phyloP scores from a whole-genome alignment of 192 early-diverging fungal species.

The Coemansia sp. region DNA sequence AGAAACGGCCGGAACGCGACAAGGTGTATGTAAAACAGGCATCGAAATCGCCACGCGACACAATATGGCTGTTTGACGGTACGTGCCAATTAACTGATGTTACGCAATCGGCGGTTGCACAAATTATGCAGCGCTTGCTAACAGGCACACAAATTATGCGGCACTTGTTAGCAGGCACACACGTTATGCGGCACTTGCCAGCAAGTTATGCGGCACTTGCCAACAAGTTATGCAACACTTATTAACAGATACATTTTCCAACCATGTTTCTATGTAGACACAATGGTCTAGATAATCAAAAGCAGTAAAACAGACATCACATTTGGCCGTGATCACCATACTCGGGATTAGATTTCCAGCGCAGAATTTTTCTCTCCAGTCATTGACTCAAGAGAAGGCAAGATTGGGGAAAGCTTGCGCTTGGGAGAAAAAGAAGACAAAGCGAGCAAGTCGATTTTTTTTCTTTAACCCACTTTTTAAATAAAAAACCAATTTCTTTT shows the following conservation, averaged over 20 bases:
- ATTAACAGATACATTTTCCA: too few relatives aligned
- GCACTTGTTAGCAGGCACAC: too few relatives aligned
- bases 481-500: slow-evolving; percentile 30
- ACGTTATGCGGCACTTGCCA: too few relatives aligned
- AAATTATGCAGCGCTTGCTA: background rate
- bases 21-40: slow-evolving; percentile 40
- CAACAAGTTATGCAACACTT: background rate
- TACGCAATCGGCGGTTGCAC: background rate
- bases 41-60: slow-evolving; percentile 44
- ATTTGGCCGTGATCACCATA: background rate
- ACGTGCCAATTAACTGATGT: background rate
- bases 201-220: background rate
- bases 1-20: slow-evolving; percentile 38
- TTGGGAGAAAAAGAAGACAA: slow-evolving; percentile 1
- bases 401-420: background rate
- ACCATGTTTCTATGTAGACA: too few relatives aligned
- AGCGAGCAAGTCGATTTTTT: background rate
- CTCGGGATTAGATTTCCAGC: background rate
- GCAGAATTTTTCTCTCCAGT: background rate
- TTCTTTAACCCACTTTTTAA: slow-evolving; percentile 17
- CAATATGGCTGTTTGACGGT: slow-evolving; percentile 53
- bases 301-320: too few relatives aligned
- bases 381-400: background rate
- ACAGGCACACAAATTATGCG: background rate
- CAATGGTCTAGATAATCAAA: too few relatives aligned